Evolutionary conservation across 2,329 filamentous ascomycete genomes (phyloP).

Genomic region (Cordyceps militaris): DNA sequence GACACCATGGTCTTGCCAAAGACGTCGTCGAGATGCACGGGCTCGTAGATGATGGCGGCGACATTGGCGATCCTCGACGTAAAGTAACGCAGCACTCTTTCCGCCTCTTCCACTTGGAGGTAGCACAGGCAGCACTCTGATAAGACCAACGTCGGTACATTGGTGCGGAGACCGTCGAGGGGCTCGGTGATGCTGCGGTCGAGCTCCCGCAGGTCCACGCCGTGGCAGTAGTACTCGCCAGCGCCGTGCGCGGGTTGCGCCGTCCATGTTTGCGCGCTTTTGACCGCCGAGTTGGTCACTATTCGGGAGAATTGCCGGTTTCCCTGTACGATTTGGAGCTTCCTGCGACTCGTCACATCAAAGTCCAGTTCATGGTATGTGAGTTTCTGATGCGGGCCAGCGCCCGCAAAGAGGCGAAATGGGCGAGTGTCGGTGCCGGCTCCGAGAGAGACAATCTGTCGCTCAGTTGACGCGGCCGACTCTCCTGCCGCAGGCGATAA

Average conservation of each 20-base stretch:
- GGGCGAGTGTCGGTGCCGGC: constrained; percentile 89
- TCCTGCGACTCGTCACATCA: constrained; percentile 60
- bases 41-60: constrained; percentile 76
- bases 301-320: constrained; percentile 35
- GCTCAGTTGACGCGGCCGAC: constrained; percentile 25
- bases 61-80: constrained; percentile 41
- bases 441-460: constrained; percentile 85
- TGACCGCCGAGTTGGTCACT: constrained; percentile 27
- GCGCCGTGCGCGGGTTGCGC: constrained; percentile 32
- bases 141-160: constrained; percentile 73
- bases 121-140: constrained; percentile 97
- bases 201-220: constrained; percentile 63
- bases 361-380: constrained; percentile 95
- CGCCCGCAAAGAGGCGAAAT: constrained; percentile 60
- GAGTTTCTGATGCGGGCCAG: constrained; percentile 34
- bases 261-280: constrained; percentile 34
- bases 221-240: constrained; percentile 50
- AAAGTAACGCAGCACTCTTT: constrained; percentile 59
- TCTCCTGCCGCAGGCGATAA: constrained; percentile 37
- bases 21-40: constrained; percentile 72
- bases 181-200: constrained; percentile 10
- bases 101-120: constrained; percentile 58
- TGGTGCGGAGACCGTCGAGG: constrained; percentile 38
- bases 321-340: constrained; percentile 48
- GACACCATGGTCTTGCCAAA: constrained; percentile 91